Conservation (phyloP, 495 filamentous ascomycete species). For the Trichoderma virens region DNA sequence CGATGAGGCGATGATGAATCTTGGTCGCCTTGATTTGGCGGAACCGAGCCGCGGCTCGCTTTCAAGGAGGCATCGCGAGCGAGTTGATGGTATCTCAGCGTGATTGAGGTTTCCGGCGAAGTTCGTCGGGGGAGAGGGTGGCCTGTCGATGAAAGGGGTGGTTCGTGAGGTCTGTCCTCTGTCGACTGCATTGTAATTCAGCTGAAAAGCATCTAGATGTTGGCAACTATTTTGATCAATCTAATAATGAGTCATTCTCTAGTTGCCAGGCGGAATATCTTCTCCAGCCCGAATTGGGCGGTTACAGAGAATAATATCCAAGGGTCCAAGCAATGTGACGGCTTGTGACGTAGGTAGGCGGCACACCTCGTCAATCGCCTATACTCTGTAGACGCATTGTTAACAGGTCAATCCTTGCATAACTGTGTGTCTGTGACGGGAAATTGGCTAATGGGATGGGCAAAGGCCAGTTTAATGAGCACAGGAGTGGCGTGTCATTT, state of each 20-base stretch:
- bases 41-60: conserved; percentile 8
- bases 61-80: conserved; percentile 24
- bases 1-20: conserved; percentile 19
- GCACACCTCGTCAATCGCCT: background rate
- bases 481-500: conserved; percentile 2
- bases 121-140: conserved; percentile 31
- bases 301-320: background rate
- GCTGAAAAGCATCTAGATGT: background rate
- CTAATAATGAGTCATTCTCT: background rate
- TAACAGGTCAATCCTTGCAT: background rate
- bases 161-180: conserved; percentile 14
- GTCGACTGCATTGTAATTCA: conserved; percentile 18
- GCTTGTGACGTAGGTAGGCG: background rate
- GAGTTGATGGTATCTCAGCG: conserved; percentile 31
- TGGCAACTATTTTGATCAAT: background rate
- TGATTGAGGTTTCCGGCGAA: conserved; percentile 32
- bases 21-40: background rate
- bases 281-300: background rate
- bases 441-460: background rate
- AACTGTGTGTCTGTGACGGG: background rate
- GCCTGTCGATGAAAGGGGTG: conserved; percentile 20
- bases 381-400: background rate
- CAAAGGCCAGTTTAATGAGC: background rate
- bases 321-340: background rate
- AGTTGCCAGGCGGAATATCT: background rate